Percentiles rank a stretch among this genome's conserved stretches.
phyloP scores from a whole-genome alignment of 176 grass and related monocot genomes.

The Microstegium vimineum region DNA sequence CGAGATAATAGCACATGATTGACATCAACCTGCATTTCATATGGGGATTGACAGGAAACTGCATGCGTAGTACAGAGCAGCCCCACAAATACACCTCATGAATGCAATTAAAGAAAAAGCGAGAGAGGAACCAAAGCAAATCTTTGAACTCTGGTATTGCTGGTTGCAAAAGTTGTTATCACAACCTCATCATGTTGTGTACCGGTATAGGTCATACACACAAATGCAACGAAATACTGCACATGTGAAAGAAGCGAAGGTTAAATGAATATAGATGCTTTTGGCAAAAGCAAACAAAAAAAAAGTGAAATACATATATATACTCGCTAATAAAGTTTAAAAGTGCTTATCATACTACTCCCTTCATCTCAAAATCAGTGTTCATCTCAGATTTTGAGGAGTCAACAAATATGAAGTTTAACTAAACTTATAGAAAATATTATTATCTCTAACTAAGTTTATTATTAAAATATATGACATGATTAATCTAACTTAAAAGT shows the following conservation, averaged over 20 bases:
- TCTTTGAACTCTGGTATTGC: slow-evolving; percentile 25
- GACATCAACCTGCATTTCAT: slow-evolving; percentile 22
- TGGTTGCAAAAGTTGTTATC: slow-evolving; percentile 43
- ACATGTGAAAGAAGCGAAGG: not conserved
- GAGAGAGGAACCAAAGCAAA: slow-evolving; percentile 16
- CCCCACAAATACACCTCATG: not conserved
- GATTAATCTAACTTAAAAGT: too few species aligned
- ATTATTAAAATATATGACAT: too few species aligned
- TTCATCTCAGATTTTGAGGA: too few species aligned
- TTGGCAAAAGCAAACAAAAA: not conserved
- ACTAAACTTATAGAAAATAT: too few species aligned
- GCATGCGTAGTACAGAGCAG: not conserved
- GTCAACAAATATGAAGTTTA: too few species aligned
- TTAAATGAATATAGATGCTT: not conserved
- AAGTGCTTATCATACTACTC: not conserved
- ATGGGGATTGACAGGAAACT: slow-evolving; percentile 2
- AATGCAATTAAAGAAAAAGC: slow-evolving; percentile 17
- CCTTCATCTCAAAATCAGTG: too few species aligned
- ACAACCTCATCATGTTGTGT: slow-evolving; percentile 16
- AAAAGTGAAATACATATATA: not conserved
- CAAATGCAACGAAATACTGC: not conserved
- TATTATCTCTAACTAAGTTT: too few species aligned
- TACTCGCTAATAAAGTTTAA: not conserved
- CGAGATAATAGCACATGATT: not conserved
- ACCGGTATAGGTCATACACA: not conserved